These are phyloP conservation scores for Cyphellophora attinorum DNA, from an alignment of 2,329 filamentous ascomycete genomes.

Conservation along the genomic window DNA sequence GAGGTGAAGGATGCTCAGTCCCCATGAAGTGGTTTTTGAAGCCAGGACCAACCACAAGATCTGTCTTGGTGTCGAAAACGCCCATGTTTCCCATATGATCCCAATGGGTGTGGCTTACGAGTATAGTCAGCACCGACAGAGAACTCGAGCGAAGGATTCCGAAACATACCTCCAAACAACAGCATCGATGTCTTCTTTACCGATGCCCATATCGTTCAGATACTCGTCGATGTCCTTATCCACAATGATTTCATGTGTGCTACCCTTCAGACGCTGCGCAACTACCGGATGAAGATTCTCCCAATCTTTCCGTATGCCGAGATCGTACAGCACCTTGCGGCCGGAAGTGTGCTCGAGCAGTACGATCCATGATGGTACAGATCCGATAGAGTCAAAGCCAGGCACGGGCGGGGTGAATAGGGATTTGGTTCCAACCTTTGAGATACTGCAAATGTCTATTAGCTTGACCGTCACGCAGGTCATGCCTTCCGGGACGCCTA, in stretches of 20 bases:
- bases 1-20: constrained; percentile 24
- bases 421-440: constrained; percentile 5
- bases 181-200: constrained; percentile 10
- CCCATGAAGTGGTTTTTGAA: constrained; percentile 29
- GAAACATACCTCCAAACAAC: constrained; percentile 18
- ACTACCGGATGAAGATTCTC: constrained; percentile 14
- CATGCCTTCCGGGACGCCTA: constrained; percentile 4
- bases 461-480: constrained; percentile 6
- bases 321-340: constrained; percentile 35
- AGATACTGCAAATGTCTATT: constrained; percentile 8
- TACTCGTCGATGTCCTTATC: constrained; percentile 12
- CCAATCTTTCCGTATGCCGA: constrained; percentile 20
- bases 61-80: constrained; percentile 35
- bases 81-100: constrained; percentile 44
- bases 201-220: constrained; percentile 10
- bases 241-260: constrained; percentile 3
- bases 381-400: not conserved
- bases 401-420: constrained; percentile 7
- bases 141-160: not conserved
- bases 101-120: constrained; percentile 18
- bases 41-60: constrained; percentile 44
- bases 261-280: constrained; percentile 4
- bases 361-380: constrained; percentile 7
- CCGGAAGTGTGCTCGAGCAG: constrained; percentile 77
- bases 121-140: not conserved